A percentile compares a stretch with the other conserved stretches of the same genome.
Evolutionary conservation across 495 filamentous ascomycete species (phyloP).

Genomic region (Podospora fimiseda): DNA sequence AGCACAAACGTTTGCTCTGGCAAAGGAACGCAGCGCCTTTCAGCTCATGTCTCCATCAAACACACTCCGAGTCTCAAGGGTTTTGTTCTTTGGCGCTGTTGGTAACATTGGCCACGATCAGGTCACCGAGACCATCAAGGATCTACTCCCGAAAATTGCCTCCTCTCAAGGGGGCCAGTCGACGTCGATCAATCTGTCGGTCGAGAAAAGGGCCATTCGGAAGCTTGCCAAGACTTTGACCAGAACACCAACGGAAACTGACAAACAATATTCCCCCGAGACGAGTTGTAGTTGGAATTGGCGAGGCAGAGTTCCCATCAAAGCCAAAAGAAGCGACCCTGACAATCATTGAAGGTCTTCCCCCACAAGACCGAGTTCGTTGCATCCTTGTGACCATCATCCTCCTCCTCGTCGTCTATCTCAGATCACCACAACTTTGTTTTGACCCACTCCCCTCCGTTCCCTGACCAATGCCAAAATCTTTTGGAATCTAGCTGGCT

Average conservation of each 20-base stretch:
- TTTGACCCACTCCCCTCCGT: slow-evolving; percentile 18
- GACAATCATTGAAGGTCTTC: slow-evolving; percentile 17
- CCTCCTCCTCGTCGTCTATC: no score
- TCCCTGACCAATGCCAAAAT: slow-evolving; percentile 15
- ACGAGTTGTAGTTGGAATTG: slow-evolving; percentile 13
- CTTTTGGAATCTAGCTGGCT: slow-evolving; percentile 22
- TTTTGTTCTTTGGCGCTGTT: slow-evolving; percentile 12
- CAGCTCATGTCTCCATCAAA: slow-evolving; percentile 15
- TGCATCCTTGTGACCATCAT: slow-evolving; percentile 9
- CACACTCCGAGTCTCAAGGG: slow-evolving; percentile 12
- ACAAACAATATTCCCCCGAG: slow-evolving; percentile 16
- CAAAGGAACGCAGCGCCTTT: slow-evolving; percentile 16
- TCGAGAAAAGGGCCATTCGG: slow-evolving; percentile 10
- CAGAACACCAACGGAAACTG: slow-evolving; percentile 13
- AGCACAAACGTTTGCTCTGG: slow-evolving; percentile 8
- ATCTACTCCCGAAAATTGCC: slow-evolving; percentile 4
- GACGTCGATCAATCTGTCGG: background rate
- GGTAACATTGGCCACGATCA: no score
- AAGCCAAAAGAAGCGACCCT: slow-evolving; percentile 7
- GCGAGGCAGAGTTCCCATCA: no score
- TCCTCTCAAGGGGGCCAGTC: no score
- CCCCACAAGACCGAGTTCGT: slow-evolving; percentile 15
- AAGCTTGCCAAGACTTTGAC: slow-evolving; percentile 7
- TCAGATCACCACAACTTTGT: slow-evolving; percentile 17
- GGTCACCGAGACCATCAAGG: slow-evolving; percentile 5